These are phyloP conservation scores for Neurospora sp. DNA, from an alignment of 495 filamentous ascomycete species.

Conservation along the genomic window DNA sequence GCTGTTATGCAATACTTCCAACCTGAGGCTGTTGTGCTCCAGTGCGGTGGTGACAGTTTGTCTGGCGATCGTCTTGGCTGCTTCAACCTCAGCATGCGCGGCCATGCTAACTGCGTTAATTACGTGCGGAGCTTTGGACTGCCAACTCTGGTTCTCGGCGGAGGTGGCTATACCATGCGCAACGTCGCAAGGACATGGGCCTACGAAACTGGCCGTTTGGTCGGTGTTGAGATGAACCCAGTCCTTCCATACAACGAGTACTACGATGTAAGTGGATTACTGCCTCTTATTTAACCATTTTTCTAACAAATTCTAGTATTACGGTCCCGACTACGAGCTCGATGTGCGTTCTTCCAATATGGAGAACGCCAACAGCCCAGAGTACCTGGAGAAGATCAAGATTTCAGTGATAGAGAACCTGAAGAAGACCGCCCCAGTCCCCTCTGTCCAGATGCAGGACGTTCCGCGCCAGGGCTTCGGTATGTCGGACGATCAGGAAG, in stretches of 20 bases:
- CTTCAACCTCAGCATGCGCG: conserved; percentile 96
- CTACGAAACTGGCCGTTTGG: conserved; percentile 85
- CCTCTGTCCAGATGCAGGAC: conserved; percentile 90
- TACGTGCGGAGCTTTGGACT: conserved; percentile 89
- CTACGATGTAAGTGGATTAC: conserved; percentile 63
- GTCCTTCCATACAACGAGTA: conserved; percentile 97
- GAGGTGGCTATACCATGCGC: conserved; percentile 97
- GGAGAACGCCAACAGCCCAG: conserved; percentile 93
- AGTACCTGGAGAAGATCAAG: conserved; percentile 96
- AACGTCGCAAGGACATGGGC: conserved; percentile 98
- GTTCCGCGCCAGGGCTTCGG: conserved; percentile 71
- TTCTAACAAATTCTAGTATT: conserved; percentile 58
- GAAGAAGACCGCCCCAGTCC: conserved; percentile 73
- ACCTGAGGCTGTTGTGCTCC: conserved; percentile 88
- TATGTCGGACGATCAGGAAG: conserved; percentile 72
- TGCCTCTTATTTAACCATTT: neutral
- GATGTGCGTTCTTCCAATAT: conserved; percentile 95
- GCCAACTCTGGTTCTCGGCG: conserved; percentile 84
- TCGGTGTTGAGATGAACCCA: conserved; percentile 66
- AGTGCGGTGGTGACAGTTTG: conserved; percentile 92
- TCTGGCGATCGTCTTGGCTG: conserved; percentile 92
- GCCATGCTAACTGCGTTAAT: conserved; percentile 94
- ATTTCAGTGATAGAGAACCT: conserved; percentile 87
- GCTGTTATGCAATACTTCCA: conserved; percentile 94
- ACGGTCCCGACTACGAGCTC: conserved; percentile 90